A percentile compares a stretch with the other conserved stretches of the same genome.
Evolutionary conservation across 371 early-diverging fungal species (phyloP).

Genomic region (Apophysomyces variabilis): DNA sequence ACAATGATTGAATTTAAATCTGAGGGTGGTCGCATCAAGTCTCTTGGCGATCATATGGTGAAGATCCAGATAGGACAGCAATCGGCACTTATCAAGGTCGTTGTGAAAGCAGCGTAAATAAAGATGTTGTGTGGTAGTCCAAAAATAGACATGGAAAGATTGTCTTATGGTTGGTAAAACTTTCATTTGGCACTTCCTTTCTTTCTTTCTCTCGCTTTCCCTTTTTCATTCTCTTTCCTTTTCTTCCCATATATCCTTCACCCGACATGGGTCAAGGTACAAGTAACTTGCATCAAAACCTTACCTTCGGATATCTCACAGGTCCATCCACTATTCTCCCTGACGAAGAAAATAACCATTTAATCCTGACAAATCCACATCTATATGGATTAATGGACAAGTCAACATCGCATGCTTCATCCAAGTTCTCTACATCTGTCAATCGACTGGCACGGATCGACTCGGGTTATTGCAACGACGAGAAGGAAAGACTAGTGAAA

Average conservation of each 20-base stretch:
- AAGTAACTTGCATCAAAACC: constrained; percentile 19
- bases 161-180: background rate
- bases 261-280: constrained; percentile 23
- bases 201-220: constrained; percentile 11
- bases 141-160: constrained; percentile 4
- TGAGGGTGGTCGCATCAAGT: constrained; percentile 51
- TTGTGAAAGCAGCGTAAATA: constrained; percentile 32
- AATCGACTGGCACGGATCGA: constrained; percentile 21
- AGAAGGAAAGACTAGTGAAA: constrained; percentile 18
- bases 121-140: background rate
- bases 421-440: background rate
- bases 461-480: constrained; percentile 18
- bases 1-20: constrained; percentile 41
- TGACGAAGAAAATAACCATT: constrained; percentile 6
- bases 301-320: constrained; percentile 22
- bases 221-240: constrained; percentile 6
- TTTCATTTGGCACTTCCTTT: constrained; percentile 10
- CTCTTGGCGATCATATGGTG: constrained; percentile 43
- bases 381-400: constrained; percentile 18
- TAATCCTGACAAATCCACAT: constrained; percentile 13
- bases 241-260: constrained; percentile 5
- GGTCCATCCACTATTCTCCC: background rate
- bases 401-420: background rate
- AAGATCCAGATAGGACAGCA: constrained; percentile 32
- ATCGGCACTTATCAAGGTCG: constrained; percentile 31